Evolutionary conservation across 495 filamentous ascomycete genomes (phyloP).

Genomic region (Daldinia concentrica): DNA sequence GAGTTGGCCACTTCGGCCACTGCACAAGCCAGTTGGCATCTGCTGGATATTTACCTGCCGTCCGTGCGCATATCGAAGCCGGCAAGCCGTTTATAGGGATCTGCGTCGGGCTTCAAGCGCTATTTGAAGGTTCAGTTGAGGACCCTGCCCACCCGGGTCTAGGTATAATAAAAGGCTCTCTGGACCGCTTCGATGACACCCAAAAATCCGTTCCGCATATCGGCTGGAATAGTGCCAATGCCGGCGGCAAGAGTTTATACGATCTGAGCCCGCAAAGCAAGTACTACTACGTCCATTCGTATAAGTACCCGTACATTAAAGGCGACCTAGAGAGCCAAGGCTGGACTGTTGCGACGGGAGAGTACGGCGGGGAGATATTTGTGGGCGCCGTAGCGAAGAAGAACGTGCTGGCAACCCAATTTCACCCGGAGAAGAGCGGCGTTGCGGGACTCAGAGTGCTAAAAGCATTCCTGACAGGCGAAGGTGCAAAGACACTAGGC

Average conservation of each 20-base stretch:
- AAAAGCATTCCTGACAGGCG: conserved; percentile 82
- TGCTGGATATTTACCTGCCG: conserved; percentile 82
- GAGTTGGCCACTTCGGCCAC: conserved; percentile 97
- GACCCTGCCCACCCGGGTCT: conserved; percentile 74
- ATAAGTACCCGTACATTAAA: conserved; percentile 78
- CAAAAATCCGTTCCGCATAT: conserved; percentile 96
- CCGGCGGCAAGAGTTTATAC: conserved; percentile 67
- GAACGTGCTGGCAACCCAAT: conserved; percentile 91
- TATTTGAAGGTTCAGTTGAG: conserved; percentile 88
- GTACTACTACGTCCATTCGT: conserved; percentile 98
- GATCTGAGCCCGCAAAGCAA: conserved; percentile 82
- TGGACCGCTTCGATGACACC: conserved; percentile 78
- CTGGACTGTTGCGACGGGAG: conserved; percentile 88
- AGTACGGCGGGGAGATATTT: conserved; percentile 89
- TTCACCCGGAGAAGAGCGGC: conserved; percentile 97
- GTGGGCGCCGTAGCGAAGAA: conserved; percentile 87
- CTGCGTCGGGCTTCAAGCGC: conserved; percentile 90
- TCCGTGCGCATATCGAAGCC: conserved; percentile 79
- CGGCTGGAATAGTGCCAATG: conserved; percentile 90
- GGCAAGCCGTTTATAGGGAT: conserved; percentile 98
- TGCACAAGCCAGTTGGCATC: conserved; percentile 83
- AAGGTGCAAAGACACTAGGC: conserved; percentile 56
- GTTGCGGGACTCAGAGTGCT: conserved; percentile 84
- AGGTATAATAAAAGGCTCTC: conserved; percentile 72
- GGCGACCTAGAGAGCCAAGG: conserved; percentile 78